These are phyloP conservation scores for Petunia axillaris DNA, from an alignment of 257 asterid genomes.

Conservation along the genomic window DNA sequence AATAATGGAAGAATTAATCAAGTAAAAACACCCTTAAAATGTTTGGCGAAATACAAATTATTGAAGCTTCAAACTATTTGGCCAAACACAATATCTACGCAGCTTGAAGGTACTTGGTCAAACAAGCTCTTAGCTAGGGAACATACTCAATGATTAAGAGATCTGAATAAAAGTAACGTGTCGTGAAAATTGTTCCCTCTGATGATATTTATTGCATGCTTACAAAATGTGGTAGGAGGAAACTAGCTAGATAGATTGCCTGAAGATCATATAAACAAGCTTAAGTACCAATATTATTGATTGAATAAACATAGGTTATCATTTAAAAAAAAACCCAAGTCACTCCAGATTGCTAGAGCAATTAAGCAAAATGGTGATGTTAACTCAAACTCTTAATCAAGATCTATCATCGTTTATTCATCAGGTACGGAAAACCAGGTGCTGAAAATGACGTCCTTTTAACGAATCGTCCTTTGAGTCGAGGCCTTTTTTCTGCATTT, in stretches of 20 bases:
- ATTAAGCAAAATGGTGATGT: constrained; percentile 19
- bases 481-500: constrained; percentile 84
- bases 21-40: neutral
- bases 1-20: neutral
- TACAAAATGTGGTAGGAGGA: neutral
- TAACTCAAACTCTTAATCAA: neutral
- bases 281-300: neutral
- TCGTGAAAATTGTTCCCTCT: too few species aligned
- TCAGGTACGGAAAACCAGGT: constrained; percentile 34
- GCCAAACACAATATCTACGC: too few species aligned
- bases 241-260: neutral
- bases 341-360: constrained; percentile 24
- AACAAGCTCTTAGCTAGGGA: too few species aligned
- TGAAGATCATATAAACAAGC: neutral
- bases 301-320: neutral
- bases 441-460: constrained; percentile 49
- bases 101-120: too few species aligned
- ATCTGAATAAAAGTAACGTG: too few species aligned
- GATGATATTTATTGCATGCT: neutral
- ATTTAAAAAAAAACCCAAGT: constrained; percentile 20
- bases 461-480: constrained; percentile 78
- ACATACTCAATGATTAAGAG: too few species aligned
- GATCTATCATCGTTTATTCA: constrained; percentile 23
- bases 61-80: too few species aligned
- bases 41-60: too few species aligned